Evolutionary conservation across 768 basidiomycete genomes (phyloP).

Genomic region (Boletus huronensis): DNA sequence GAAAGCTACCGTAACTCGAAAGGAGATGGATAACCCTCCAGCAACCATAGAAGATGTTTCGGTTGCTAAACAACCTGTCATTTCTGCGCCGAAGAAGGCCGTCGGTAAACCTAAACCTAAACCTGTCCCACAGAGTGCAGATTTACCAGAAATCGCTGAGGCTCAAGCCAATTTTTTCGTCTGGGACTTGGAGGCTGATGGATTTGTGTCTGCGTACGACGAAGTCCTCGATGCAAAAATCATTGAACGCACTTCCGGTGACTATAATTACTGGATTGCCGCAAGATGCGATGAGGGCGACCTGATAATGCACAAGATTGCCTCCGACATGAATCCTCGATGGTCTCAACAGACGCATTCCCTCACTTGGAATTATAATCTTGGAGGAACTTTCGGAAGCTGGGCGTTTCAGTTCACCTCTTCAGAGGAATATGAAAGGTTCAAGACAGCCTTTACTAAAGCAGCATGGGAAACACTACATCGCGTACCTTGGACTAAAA

Average conservation of each 20-base stretch:
- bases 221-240: slow-evolving; percentile 55
- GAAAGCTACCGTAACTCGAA: slow-evolving; percentile 9
- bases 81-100: slow-evolving; percentile 15
- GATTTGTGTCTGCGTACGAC: slow-evolving; percentile 46
- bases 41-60: slow-evolving; percentile 1
- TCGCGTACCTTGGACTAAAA: slow-evolving; percentile 69
- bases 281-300: slow-evolving; percentile 49
- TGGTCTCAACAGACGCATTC: slow-evolving; percentile 61
- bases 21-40: slow-evolving; percentile 4
- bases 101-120: slow-evolving; percentile 19
- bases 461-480: slow-evolving; percentile 82
- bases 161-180: slow-evolving; percentile 56
- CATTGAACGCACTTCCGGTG: slow-evolving; percentile 39
- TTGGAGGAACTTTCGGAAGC: slow-evolving; percentile 56
- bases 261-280: slow-evolving; percentile 58
- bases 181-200: slow-evolving; percentile 52
- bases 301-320: slow-evolving; percentile 59
- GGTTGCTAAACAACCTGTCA: slow-evolving; percentile 4
- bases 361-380: slow-evolving; percentile 84
- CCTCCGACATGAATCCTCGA: slow-evolving; percentile 67
- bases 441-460: slow-evolving; percentile 62
- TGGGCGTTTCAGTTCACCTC: slow-evolving; percentile 78
- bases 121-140: slow-evolving; percentile 15
- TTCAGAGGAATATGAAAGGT: slow-evolving; percentile 52
- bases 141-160: slow-evolving; percentile 30